phyloP scores from a whole-genome alignment of 2,329 filamentous ascomycete species.

The Calonectria honghensis region DNA sequence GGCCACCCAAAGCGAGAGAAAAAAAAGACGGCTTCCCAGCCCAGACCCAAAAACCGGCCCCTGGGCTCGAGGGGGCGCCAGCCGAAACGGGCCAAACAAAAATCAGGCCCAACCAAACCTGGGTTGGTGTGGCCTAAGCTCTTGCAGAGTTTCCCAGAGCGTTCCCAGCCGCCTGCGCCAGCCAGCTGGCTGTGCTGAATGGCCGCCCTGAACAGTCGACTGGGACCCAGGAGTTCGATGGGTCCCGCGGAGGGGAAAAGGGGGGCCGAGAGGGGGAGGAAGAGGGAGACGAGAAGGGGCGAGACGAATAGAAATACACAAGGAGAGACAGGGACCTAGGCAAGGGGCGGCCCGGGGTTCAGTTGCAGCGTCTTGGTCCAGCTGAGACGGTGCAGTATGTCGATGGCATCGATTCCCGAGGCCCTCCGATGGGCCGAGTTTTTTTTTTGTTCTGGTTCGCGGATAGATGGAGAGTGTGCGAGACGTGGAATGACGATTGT shows the following conservation, averaged over 20 bases:
- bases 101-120: slow-evolving; percentile 6
- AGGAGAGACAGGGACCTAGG: not conserved
- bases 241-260: slow-evolving; percentile 23
- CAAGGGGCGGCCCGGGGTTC: slow-evolving; percentile 16
- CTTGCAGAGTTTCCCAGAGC: slow-evolving; percentile 18
- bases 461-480: slow-evolving; percentile 46
- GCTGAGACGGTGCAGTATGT: slow-evolving; percentile 14
- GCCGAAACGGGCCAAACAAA: slow-evolving; percentile 34
- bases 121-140: slow-evolving; percentile 29
- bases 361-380: slow-evolving; percentile 31
- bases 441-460: slow-evolving; percentile 41
- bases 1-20: slow-evolving; percentile 44
- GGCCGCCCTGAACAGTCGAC: slow-evolving; percentile 12
- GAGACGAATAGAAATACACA: slow-evolving; percentile 2
- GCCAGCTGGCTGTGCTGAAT: slow-evolving; percentile 5
- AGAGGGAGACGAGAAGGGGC: slow-evolving; percentile 1
- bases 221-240: slow-evolving; percentile 25
- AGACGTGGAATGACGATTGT: slow-evolving; percentile 36
- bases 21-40: slow-evolving; percentile 49
- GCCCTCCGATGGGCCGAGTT: slow-evolving; percentile 46
- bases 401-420: slow-evolving; percentile 40
- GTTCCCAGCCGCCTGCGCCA: slow-evolving; percentile 21
- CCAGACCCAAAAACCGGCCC: slow-evolving; percentile 44
- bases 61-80: slow-evolving; percentile 44
- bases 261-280: slow-evolving; percentile 20